phyloP scores from a whole-genome alignment of 2,329 filamentous ascomycete species.

The Hymenoscyphus scutula region DNA sequence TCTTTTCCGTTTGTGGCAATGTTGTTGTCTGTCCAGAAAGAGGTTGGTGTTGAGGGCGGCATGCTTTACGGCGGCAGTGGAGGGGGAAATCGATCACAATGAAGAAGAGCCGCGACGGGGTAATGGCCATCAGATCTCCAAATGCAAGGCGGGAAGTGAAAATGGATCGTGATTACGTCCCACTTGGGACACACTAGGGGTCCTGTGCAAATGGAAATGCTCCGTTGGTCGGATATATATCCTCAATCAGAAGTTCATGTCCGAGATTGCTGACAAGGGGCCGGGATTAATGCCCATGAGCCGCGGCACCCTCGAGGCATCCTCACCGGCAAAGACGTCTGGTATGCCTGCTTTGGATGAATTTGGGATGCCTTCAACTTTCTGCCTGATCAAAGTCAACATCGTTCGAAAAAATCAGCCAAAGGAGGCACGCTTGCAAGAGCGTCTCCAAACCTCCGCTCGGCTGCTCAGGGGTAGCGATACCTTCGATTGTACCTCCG shows the following conservation, averaged over 20 bases:
- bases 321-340: not conserved
- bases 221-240: not conserved
- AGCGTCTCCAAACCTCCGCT: not conserved
- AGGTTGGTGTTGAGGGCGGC: not conserved
- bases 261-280: not conserved
- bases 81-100: slow-evolving; percentile 1
- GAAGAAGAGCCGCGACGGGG: slow-evolving; percentile 4
- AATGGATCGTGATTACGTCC: not conserved
- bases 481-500: too few relatives aligned
- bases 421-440: not conserved
- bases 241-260: not conserved
- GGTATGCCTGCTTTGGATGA: not conserved
- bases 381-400: not conserved
- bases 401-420: not conserved
- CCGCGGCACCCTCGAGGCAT: not conserved
- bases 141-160: not conserved
- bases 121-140: not conserved
- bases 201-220: not conserved
- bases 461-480: not conserved
- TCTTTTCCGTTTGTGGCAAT: slow-evolving; percentile 1
- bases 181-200: not conserved
- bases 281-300: not conserved
- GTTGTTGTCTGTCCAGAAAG: not conserved
- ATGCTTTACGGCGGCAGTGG: slow-evolving; percentile 1
- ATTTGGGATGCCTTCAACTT: not conserved